These are phyloP conservation scores for Omphalotus guepiniiformis DNA, from an alignment of 768 basidiomycete genomes.

Conservation along the genomic window DNA sequence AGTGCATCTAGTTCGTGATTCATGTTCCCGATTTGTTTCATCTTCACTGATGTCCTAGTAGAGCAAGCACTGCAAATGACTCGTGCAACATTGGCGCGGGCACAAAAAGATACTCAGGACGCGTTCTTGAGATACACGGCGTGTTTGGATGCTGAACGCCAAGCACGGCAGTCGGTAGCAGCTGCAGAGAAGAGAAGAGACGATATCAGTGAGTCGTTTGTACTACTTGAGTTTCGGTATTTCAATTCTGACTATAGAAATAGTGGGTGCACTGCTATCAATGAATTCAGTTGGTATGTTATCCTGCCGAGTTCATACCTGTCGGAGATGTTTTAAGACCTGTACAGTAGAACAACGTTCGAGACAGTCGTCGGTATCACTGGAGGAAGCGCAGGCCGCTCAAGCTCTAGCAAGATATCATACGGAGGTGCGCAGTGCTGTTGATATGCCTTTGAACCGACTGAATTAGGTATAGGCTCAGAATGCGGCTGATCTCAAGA, in stretches of 20 bases:
- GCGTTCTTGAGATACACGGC: slow-evolving; percentile 66
- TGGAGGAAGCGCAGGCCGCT: slow-evolving; percentile 43
- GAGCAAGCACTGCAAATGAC: slow-evolving; percentile 62
- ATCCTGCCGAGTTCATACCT: slow-evolving; percentile 14
- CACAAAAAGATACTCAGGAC: slow-evolving; percentile 70
- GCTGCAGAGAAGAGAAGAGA: slow-evolving; percentile 69
- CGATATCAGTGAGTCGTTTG: slow-evolving; percentile 44
- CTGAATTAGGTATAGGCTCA: slow-evolving; percentile 11
- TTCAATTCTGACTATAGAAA: slow-evolving; percentile 16
- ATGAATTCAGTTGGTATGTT: slow-evolving; percentile 36
- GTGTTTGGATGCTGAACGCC: slow-evolving; percentile 63
- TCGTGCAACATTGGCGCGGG: slow-evolving; percentile 54
- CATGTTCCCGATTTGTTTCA: slow-evolving; percentile 7
- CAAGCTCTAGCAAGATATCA: slow-evolving; percentile 32
- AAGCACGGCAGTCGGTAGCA: slow-evolving; percentile 59
- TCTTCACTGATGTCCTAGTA: slow-evolving; percentile 21
- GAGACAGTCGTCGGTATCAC: slow-evolving; percentile 49
- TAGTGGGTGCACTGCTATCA: slow-evolving; percentile 44
- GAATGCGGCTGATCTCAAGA: slow-evolving; percentile 35
- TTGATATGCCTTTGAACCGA: slow-evolving; percentile 9
- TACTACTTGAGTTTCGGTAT: slow-evolving; percentile 5
- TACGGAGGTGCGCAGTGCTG: slow-evolving; percentile 29
- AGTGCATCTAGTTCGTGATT: slow-evolving; percentile 50
- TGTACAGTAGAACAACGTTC: slow-evolving; percentile 35
- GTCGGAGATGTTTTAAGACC: slow-evolving; percentile 1